phyloP scores from a whole-genome alignment of 202 grass and related monocot genomes.

The Zizania palustris region DNA sequence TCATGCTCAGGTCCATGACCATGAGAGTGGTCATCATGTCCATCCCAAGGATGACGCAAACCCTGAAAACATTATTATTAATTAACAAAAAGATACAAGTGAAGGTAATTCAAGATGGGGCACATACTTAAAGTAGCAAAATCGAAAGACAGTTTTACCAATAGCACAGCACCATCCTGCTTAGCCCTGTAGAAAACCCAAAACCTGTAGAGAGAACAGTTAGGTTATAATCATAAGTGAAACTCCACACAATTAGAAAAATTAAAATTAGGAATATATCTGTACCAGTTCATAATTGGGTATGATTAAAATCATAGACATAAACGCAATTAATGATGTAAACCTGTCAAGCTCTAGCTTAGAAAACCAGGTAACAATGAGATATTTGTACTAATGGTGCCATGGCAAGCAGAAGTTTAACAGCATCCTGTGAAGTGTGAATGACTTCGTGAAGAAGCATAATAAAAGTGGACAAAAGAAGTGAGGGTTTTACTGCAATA shows the following conservation, averaged over 20 bases:
- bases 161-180: conserved; percentile 74
- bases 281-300: background rate
- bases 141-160: conserved; percentile 49
- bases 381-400: background rate
- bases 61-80: conserved; percentile 54
- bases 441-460: background rate
- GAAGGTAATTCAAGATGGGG: background rate
- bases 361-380: background rate
- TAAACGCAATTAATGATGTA: background rate
- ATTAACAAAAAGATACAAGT: background rate
- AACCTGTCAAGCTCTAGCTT: background rate
- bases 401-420: background rate
- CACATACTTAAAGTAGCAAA: background rate
- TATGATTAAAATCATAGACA: background rate
- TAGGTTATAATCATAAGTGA: conserved; percentile 10
- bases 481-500: background rate
- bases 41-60: conserved; percentile 91
- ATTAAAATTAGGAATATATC: background rate
- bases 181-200: conserved; percentile 97
- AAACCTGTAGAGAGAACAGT: conserved; percentile 57
- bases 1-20: conserved; percentile 69
- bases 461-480: background rate
- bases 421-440: background rate
- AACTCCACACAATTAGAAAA: background rate
- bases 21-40: conserved; percentile 78